These are phyloP conservation scores for Podaxis rugospora DNA, from an alignment of 768 basidiomycete genomes.

Conservation along the genomic window DNA sequence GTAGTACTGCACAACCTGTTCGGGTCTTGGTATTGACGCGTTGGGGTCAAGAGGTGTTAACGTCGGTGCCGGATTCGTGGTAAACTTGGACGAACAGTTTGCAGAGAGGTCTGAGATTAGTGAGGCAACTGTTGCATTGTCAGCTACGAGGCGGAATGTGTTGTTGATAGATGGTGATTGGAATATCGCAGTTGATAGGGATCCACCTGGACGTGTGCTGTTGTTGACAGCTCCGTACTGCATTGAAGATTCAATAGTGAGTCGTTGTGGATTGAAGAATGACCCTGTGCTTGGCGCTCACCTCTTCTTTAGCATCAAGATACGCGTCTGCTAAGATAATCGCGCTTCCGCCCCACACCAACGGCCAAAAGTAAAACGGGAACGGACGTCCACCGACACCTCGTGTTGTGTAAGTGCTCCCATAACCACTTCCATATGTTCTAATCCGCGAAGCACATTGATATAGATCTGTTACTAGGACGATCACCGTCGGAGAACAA, in stretches of 20 bases:
- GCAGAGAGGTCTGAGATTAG: slow-evolving; percentile 34
- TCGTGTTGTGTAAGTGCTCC: slow-evolving; percentile 23
- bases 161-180: slow-evolving; percentile 29
- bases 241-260: not conserved
- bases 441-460: slow-evolving; percentile 22
- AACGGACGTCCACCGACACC: slow-evolving; percentile 47
- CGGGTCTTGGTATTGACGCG: slow-evolving; percentile 28
- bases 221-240: slow-evolving; percentile 43
- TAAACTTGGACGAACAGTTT: slow-evolving; percentile 36
- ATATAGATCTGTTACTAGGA: not conserved
- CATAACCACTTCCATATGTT: slow-evolving; percentile 57
- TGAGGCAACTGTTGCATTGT: slow-evolving; percentile 36
- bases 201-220: slow-evolving; percentile 41
- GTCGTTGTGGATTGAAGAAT: not conserved
- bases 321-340: slow-evolving; percentile 4
- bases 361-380: slow-evolving; percentile 61
- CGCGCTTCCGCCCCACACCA: slow-evolving; percentile 38
- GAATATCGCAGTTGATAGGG: slow-evolving; percentile 36
- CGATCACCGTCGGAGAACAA: not conserved
- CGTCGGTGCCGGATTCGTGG: slow-evolving; percentile 27
- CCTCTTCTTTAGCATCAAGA: not conserved
- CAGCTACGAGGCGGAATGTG: slow-evolving; percentile 40
- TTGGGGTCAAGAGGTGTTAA: slow-evolving; percentile 21
- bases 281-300: not conserved
- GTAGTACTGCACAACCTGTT: slow-evolving; percentile 55